Percentiles rank a stretch among this genome's conserved stretches.
Evolutionary conservation across 306 rosid genomes (phyloP).

Genomic region (Fragaria iinumae): DNA sequence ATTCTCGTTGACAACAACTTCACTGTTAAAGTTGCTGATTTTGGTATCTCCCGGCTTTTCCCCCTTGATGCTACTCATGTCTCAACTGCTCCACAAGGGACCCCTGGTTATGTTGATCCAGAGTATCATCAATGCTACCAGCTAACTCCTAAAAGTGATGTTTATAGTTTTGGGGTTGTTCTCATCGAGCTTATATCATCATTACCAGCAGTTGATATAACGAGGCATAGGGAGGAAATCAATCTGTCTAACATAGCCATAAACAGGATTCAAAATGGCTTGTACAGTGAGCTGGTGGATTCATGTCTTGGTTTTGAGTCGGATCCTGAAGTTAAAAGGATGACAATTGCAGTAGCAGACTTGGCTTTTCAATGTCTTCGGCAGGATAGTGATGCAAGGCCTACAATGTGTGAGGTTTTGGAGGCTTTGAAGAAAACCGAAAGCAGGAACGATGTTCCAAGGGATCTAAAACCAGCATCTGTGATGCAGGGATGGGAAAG

Average conservation of each 20-base stretch:
- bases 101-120: constrained; percentile 76
- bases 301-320: constrained; percentile 52
- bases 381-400: constrained; percentile 62
- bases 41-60: constrained; percentile 67
- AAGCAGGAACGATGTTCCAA: constrained; percentile 28
- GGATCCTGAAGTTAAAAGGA: constrained; percentile 40
- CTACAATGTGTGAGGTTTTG: constrained; percentile 63
- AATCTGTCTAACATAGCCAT: constrained; percentile 52
- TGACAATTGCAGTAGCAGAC: constrained; percentile 50
- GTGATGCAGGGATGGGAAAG: constrained; percentile 2
- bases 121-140: constrained; percentile 61
- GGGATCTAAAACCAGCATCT: constrained; percentile 16
- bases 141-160: constrained; percentile 71
- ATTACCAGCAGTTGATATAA: constrained; percentile 56
- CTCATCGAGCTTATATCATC: constrained; percentile 73
- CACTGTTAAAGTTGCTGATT: constrained; percentile 71
- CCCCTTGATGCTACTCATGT: constrained; percentile 58
- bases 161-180: constrained; percentile 78
- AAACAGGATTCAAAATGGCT: constrained; percentile 41
- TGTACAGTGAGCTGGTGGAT: constrained; percentile 52
- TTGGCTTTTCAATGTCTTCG: constrained; percentile 71
- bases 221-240: constrained; percentile 55
- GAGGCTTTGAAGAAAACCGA: constrained; percentile 39
- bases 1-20: constrained; percentile 53
- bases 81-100: constrained; percentile 84